Evolutionary conservation across 768 basidiomycete species (phyloP).

Genomic region (Tricholoma saponaceum): DNA sequence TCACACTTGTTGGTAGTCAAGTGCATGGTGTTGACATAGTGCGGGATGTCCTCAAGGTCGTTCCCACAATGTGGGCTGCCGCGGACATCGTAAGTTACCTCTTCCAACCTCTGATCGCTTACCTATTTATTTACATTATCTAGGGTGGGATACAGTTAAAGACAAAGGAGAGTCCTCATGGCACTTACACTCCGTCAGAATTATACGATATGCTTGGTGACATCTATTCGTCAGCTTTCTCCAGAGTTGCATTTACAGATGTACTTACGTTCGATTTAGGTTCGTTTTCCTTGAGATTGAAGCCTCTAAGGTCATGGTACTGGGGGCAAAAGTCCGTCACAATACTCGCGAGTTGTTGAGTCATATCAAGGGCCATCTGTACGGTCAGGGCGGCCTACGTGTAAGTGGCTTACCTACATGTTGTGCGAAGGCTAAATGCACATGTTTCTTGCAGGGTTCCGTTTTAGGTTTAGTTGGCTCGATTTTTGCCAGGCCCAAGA

Average conservation of each 20-base stretch:
- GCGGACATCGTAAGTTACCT: slow-evolving; percentile 53
- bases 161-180: slow-evolving; percentile 45
- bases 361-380: slow-evolving; percentile 52
- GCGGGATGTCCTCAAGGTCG: slow-evolving; percentile 57
- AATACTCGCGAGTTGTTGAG: slow-evolving; percentile 50
- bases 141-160: slow-evolving; percentile 76
- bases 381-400: slow-evolving; percentile 34
- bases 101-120: not conserved
- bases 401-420: slow-evolving; percentile 32
- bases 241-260: not conserved
- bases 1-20: slow-evolving; percentile 50
- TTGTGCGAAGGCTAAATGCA: slow-evolving; percentile 20
- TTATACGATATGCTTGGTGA: slow-evolving; percentile 62
- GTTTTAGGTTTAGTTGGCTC: slow-evolving; percentile 40
- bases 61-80: slow-evolving; percentile 70
- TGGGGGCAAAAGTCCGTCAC: slow-evolving; percentile 45
- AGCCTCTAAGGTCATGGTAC: slow-evolving; percentile 49
- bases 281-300: slow-evolving; percentile 77
- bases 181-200: slow-evolving; percentile 58
- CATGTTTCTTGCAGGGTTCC: slow-evolving; percentile 13
- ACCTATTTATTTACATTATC: not conserved
- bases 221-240: slow-evolving; percentile 58
- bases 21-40: slow-evolving; percentile 60
- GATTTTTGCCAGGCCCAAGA: slow-evolving; percentile 45
- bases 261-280: slow-evolving; percentile 30